Conservation (phyloP, 2,329 filamentous ascomycete genomes). For the Epichloe gansuensis region DNA sequence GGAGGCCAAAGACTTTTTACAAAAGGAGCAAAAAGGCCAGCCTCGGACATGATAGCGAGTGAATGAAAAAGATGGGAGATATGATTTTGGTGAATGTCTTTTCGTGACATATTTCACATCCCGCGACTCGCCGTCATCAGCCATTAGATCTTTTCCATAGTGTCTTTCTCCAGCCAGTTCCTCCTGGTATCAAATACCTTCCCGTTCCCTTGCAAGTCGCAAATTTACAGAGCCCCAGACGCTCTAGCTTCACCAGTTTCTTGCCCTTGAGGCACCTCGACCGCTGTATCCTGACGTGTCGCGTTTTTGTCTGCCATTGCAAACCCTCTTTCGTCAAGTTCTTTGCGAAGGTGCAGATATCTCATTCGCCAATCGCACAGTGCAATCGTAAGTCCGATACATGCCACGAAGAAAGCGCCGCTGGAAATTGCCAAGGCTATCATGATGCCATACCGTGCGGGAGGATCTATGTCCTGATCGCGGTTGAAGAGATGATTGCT, state of each 20-base stretch:
- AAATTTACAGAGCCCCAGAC: conserved; percentile 4
- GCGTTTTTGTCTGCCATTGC: neutral
- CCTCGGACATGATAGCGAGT: neutral
- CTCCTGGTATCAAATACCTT: neutral
- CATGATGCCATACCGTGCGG: conserved; percentile 6
- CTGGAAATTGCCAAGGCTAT: conserved; percentile 6
- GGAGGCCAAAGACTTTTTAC: conserved; percentile 24
- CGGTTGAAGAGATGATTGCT: conserved; percentile 1
- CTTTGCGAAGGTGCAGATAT: conserved; percentile 5
- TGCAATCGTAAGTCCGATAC: conserved; percentile 5
- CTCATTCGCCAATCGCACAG: conserved; percentile 7
- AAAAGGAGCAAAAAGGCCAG: conserved; percentile 14
- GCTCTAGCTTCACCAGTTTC: neutral
- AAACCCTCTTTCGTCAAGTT: conserved; percentile 5
- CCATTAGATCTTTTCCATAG: no score
- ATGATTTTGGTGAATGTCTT: no score
- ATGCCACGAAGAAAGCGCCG: conserved; percentile 7
- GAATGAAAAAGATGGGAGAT: neutral
- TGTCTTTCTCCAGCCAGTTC: neutral
- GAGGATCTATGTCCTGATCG: conserved; percentile 4
- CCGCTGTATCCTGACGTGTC: neutral
- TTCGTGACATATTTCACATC: no score
- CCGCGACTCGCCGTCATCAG: neutral
- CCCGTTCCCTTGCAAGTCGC: neutral
- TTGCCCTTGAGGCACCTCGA: neutral